A percentile compares a stretch with the other conserved stretches of the same genome.
Conservation (phyloP, 2,329 filamentous ascomycete genomes). For the Alternaria sp. region DNA sequence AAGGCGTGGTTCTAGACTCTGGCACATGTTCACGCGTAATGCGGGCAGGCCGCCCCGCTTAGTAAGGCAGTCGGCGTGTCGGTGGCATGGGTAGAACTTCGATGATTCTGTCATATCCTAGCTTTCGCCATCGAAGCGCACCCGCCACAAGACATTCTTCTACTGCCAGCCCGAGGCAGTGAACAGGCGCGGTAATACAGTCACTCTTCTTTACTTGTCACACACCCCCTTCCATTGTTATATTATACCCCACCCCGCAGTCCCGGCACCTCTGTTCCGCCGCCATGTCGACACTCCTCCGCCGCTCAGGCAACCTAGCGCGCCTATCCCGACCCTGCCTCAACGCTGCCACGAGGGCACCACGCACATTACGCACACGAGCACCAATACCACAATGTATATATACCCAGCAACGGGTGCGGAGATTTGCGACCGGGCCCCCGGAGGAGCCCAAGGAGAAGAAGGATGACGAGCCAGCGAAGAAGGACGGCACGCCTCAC, state of each 20-base stretch:
- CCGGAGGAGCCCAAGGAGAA: slow-evolving; percentile 43
- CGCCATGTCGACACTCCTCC: slow-evolving; percentile 71
- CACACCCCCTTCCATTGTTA: slow-evolving; percentile 1
- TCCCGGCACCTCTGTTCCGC: slow-evolving; percentile 36
- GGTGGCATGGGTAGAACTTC: slow-evolving; percentile 15
- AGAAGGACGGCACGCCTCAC: slow-evolving; percentile 41
- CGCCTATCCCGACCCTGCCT: slow-evolving; percentile 65
- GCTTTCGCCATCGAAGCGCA: slow-evolving; percentile 23
- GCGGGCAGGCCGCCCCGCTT: slow-evolving; percentile 6
- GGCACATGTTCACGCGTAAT: slow-evolving; percentile 2
- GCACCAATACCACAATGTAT: slow-evolving; percentile 51
- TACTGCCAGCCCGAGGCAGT: slow-evolving; percentile 25
- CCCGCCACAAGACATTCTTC: slow-evolving; percentile 16
- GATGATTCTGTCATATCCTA: slow-evolving; percentile 23
- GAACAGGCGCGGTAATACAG: slow-evolving; percentile 1
- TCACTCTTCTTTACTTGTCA: neutral
- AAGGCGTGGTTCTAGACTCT: neutral
- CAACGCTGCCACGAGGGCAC: slow-evolving; percentile 59
- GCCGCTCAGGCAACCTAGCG: slow-evolving; percentile 70
- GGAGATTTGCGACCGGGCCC: slow-evolving; percentile 51
- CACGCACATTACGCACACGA: slow-evolving; percentile 43
- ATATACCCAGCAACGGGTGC: slow-evolving; percentile 52
- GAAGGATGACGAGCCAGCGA: slow-evolving; percentile 33
- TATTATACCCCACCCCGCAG: slow-evolving; percentile 11
- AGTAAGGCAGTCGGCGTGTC: slow-evolving; percentile 14